A percentile compares a stretch with the other conserved stretches of the same genome.
Evolutionary conservation across 495 filamentous ascomycete genomes (phyloP).

Genomic region (Antarctomyces pellizariae): DNA sequence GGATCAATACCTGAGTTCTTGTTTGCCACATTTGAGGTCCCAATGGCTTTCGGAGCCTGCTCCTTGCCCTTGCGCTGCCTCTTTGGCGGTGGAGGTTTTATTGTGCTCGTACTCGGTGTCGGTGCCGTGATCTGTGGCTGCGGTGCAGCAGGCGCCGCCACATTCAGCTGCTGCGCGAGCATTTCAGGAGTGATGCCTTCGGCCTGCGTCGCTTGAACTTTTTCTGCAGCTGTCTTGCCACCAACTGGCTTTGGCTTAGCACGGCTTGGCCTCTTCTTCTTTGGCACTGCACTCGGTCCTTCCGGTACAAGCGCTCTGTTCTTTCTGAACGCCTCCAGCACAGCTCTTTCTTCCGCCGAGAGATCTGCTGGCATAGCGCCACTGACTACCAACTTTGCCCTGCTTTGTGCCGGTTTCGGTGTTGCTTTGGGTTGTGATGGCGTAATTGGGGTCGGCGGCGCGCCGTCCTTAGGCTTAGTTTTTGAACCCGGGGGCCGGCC

Average conservation of each 20-base stretch:
- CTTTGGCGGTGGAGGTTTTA: slow-evolving; percentile 8
- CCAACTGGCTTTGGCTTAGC: slow-evolving; percentile 3
- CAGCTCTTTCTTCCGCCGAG: slow-evolving; percentile 11
- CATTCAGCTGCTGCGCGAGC: slow-evolving; percentile 2
- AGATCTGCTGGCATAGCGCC: too few species aligned
- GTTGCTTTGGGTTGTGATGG: too few species aligned
- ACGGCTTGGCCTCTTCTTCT: too few species aligned
- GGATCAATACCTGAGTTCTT: too few species aligned
- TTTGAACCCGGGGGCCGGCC: too few species aligned
- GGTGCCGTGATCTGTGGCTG: background rate
- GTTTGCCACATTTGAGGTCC: too few species aligned
- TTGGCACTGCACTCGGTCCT: slow-evolving; percentile 4
- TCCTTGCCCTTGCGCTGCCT: slow-evolving; percentile 10
- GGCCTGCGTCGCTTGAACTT: slow-evolving; percentile 5
- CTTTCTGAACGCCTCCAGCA: slow-evolving; percentile 12
- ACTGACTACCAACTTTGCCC: slow-evolving; percentile 5
- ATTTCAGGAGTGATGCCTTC: slow-evolving; percentile 3
- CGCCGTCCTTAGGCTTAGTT: too few species aligned
- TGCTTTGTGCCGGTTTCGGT: slow-evolving; percentile 10
- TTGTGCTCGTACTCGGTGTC: background rate
- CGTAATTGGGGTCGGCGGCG: background rate
- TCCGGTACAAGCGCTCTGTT: slow-evolving; percentile 4
- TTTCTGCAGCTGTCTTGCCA: slow-evolving; percentile 3
- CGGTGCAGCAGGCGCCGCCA: background rate
- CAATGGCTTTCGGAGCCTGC: slow-evolving; percentile 1